Conservation (phyloP, 306 rosid genomes). For the Prunus davidiana region DNA sequence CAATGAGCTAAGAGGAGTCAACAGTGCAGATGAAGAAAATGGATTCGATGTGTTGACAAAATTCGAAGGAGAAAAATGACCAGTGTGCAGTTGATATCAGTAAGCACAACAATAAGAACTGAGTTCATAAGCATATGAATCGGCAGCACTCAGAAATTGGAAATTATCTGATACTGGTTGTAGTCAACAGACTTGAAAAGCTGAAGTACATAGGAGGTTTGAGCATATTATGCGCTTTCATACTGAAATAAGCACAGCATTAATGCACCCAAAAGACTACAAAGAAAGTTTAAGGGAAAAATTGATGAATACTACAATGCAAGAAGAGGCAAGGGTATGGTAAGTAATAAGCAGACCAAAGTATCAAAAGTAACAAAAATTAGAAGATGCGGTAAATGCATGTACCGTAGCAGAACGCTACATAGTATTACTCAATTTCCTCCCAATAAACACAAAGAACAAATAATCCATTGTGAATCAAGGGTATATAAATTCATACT, state of each 20-base stretch:
- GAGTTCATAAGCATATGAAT: conserved; percentile 1
- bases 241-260: not conserved
- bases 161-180: not conserved
- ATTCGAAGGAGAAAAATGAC: not conserved
- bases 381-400: not conserved
- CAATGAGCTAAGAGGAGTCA: not conserved
- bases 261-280: not conserved
- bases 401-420: not conserved
- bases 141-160: not conserved
- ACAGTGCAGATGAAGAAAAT: not conserved
- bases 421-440: not conserved
- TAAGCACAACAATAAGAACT: not conserved
- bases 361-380: not conserved
- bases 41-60: not conserved
- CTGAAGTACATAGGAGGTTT: not conserved
- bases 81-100: not conserved
- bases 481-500: conserved; percentile 40
- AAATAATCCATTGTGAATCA: conserved; percentile 9
- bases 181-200: not conserved
- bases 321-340: not conserved
- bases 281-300: not conserved
- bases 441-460: not conserved
- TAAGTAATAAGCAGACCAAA: not conserved
- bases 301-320: not conserved
- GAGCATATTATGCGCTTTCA: not conserved